Conservation (phyloP, 2,329 filamentous ascomycete genomes). For the Lasiodiplodia sp. region DNA sequence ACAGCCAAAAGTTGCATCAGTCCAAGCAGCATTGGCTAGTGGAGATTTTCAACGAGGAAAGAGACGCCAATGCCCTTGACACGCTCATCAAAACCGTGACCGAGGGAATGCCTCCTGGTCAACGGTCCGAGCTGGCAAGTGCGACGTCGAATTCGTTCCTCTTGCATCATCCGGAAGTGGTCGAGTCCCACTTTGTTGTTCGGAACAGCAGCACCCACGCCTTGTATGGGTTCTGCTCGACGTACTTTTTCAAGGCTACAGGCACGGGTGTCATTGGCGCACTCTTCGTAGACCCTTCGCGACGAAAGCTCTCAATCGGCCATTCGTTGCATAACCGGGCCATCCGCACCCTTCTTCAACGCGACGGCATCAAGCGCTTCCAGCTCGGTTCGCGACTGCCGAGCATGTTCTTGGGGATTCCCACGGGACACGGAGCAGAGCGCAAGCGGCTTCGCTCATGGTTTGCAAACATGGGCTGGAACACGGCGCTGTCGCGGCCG, state of each 20-base stretch:
- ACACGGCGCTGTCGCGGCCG: constrained; percentile 68
- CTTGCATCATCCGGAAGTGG: constrained; percentile 71
- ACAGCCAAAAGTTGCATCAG: constrained; percentile 85
- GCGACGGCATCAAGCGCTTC: constrained; percentile 76
- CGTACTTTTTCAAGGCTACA: constrained; percentile 77
- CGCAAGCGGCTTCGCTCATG: constrained; percentile 72
- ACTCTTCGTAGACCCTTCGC: constrained; percentile 86
- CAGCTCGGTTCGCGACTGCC: constrained; percentile 84
- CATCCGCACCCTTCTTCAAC: constrained; percentile 75
- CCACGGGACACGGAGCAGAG: constrained; percentile 68
- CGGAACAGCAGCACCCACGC: constrained; percentile 91
- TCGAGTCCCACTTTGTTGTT: constrained; percentile 89
- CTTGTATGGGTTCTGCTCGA: constrained; percentile 90
- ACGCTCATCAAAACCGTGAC: constrained; percentile 76
- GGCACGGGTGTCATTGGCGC: constrained; percentile 79
- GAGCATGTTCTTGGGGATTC: constrained; percentile 86
- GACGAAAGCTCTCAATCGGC: constrained; percentile 88
- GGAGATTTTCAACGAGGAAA: constrained; percentile 81
- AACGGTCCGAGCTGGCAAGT: constrained; percentile 72
- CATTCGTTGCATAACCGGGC: constrained; percentile 88
- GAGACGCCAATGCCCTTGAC: constrained; percentile 77
- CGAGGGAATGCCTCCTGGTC: constrained; percentile 68
- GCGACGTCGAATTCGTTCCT: constrained; percentile 79
- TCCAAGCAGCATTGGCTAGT: constrained; percentile 96
- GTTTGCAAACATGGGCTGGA: constrained; percentile 93